phyloP scores from a whole-genome alignment of 148 eudicot genomes.

The Arbutus unedo region DNA sequence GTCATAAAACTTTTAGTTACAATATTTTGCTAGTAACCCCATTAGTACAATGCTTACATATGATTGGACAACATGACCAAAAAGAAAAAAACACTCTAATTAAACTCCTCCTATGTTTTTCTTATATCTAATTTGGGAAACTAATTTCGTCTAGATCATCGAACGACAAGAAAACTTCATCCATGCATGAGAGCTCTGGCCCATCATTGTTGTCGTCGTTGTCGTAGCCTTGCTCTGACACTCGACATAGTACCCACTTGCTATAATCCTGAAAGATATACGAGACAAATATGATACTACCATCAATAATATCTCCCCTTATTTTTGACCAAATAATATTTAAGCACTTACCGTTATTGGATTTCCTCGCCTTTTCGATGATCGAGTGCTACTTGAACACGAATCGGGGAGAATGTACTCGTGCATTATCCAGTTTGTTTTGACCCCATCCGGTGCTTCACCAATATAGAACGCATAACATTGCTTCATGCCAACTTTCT shows the following conservation, averaged over 20 bases:
- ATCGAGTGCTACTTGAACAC: conserved; percentile 20
- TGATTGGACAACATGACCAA: neutral
- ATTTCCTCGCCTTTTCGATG: conserved; percentile 43
- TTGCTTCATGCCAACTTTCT: conserved; percentile 55
- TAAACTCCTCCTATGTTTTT: neutral
- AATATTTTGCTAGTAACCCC: neutral
- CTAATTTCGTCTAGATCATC: conserved; percentile 88
- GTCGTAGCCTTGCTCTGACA: conserved; percentile 47
- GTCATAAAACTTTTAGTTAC: neutral
- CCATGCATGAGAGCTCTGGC: conserved; percentile 77
- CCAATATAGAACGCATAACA: conserved; percentile 55
- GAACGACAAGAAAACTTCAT: conserved; percentile 85
- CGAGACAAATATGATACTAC: neutral
- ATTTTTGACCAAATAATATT: neutral
- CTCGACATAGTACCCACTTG: conserved; percentile 86
- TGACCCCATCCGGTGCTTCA: conserved; percentile 36
- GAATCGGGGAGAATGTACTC: conserved; percentile 59
- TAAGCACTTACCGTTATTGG: conserved; percentile 42
- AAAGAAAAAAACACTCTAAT: neutral
- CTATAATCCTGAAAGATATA: conserved; percentile 48
- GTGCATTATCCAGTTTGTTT: conserved; percentile 82
- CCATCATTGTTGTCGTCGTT: conserved; percentile 41
- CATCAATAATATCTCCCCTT: neutral
- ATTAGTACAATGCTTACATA: neutral
- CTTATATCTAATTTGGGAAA: conserved; percentile 32